These are phyloP conservation scores for Phytophthora pluvialis DNA, from an alignment of 352 stramenopile species.

Conservation along the genomic window DNA sequence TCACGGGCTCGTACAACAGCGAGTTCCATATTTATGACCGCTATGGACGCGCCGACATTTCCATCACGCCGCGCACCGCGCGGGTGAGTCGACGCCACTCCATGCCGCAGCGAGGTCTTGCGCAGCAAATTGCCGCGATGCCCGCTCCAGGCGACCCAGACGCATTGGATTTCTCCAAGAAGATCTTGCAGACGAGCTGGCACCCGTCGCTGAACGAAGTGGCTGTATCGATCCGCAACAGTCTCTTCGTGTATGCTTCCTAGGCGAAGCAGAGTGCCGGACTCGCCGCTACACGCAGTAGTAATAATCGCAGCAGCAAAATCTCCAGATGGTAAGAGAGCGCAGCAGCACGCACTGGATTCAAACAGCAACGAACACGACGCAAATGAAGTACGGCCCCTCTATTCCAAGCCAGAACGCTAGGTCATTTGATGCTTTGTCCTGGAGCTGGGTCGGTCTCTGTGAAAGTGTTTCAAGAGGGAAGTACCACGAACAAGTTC, in stretches of 20 bases:
- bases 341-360: constrained; percentile 12
- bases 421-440: background rate
- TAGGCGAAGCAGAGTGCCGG: constrained; percentile 25
- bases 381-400: constrained; percentile 14
- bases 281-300: background rate
- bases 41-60: constrained; percentile 80
- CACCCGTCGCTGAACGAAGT: constrained; percentile 83
- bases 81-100: constrained; percentile 67
- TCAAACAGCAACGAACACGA: constrained; percentile 21
- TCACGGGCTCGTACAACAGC: constrained; percentile 96
- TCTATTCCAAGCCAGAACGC: constrained; percentile 1
- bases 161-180: constrained; percentile 82
- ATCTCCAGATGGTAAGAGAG: constrained; percentile 21
- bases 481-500: constrained; percentile 32
- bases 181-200: constrained; percentile 89
- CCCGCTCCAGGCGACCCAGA: constrained; percentile 46
- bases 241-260: constrained; percentile 81
- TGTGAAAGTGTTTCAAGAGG: constrained; percentile 27
- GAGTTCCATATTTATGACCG: constrained; percentile 93
- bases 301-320: constrained; percentile 7
- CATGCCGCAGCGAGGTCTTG: constrained; percentile 67
- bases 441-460: background rate
- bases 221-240: constrained; percentile 84
- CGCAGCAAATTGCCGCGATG: constrained; percentile 61
- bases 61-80: constrained; percentile 54